phyloP scores from a whole-genome alignment of 768 basidiomycete species.

The Naganishia vaughanmartiniae region DNA sequence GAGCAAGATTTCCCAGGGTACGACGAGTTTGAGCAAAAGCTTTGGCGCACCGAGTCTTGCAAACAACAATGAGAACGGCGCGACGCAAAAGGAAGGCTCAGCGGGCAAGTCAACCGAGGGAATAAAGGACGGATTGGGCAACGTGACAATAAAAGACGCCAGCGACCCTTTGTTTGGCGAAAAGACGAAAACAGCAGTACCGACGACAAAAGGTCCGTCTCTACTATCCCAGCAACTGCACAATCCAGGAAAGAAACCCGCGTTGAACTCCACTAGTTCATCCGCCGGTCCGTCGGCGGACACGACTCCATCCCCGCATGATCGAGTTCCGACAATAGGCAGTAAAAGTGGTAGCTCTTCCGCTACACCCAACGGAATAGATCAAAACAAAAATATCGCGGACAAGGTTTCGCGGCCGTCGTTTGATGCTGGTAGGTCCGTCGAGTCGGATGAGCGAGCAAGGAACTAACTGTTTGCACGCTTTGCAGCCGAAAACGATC shows the following conservation, averaged over 20 bases:
- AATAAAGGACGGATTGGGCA: constrained; percentile 57
- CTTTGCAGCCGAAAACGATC: neutral
- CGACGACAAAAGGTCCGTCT: constrained; percentile 60
- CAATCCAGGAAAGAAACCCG: constrained; percentile 33
- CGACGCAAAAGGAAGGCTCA: constrained; percentile 7
- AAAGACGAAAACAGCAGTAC: constrained; percentile 43
- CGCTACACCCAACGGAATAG: constrained; percentile 17
- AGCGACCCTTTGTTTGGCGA: constrained; percentile 45
- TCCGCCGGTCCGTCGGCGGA: constrained; percentile 36
- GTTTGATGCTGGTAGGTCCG: neutral
- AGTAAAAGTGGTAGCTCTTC: constrained; percentile 14
- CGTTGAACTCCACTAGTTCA: constrained; percentile 27
- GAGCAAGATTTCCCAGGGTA: constrained; percentile 68
- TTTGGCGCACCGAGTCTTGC: constrained; percentile 12
- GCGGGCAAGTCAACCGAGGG: constrained; percentile 57
- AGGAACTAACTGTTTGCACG: neutral
- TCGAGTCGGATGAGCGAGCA: neutral
- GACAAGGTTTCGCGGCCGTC: neutral
- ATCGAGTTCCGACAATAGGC: constrained; percentile 37
- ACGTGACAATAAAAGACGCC: constrained; percentile 51
- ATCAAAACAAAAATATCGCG: constrained; percentile 4
- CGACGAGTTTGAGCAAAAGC: constrained; percentile 29
- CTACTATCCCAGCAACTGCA: constrained; percentile 68
- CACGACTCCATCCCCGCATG: constrained; percentile 43
- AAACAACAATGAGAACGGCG: neutral